Evolutionary conservation across 805 yeast genomes (phyloP), one percentile per base, ranked within the genome.

Genomic region (Pichia eremophila): DNA sequence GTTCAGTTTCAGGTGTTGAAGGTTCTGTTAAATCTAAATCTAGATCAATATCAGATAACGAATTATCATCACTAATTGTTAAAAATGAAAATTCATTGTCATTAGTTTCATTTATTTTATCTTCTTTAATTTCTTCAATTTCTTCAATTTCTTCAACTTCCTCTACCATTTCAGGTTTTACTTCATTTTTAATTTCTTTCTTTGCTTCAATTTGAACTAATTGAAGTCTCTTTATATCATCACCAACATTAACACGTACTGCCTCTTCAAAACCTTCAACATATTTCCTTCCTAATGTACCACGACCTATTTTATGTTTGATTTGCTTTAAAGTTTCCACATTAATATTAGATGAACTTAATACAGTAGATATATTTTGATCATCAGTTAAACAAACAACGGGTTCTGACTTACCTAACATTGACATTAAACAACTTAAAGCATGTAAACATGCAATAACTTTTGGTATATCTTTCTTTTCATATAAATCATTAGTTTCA

Each of bases 371-470:
- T 2, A 45, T 41, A 12, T 47, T 44, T 19, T 45, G 44, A 36
- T 51, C 47, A 4, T 85, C 89, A 10, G 81, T 81, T 34, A 86
- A 64, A 52, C 78, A 75, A 34, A 72, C 74, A 59, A 91, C 75
- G 5, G 70, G 66, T 1, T 90, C 86, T 7, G 82, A 81, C 18
- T 67, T 66, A 27, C 76, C 74, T 28, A 78, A 70, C 54, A 73
- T 71, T 50, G 82, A 74, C 47, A 93, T 71, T 61, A 87, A 78
- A 55, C 78, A 86, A 44, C 89, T 81, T 53, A 91, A 67, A 2
- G 96, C 96, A 67, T 91, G 96, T 36, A 93, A 66, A 56, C 97
- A 90, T 65, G 88, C 89, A 61, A 93, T 84, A 27, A 93, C 98
- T 60, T 87, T 90, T 15, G 98, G 98, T 19, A 90, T 77, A 60